These are phyloP conservation scores for Trichoderma sp. DNA, from an alignment of 2,329 filamentous ascomycete genomes.

Conservation along the genomic window DNA sequence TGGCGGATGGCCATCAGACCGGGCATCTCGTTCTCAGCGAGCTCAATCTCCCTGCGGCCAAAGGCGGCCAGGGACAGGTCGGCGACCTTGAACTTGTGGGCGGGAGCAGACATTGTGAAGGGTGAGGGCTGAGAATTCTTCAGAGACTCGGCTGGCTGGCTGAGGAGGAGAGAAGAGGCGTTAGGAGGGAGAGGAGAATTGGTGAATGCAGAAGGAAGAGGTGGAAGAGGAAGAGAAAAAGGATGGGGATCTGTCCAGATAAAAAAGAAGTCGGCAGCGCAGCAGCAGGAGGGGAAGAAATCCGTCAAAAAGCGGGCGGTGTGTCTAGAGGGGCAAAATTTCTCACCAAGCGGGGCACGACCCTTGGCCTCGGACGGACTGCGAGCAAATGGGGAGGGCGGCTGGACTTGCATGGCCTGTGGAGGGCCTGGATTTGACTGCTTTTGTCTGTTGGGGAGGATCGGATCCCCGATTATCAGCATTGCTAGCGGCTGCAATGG, in stretches of 20 bases:
- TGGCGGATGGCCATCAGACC: conserved; percentile 92
- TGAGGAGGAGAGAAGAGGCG: neutral
- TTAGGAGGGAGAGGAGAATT: conserved; percentile 11
- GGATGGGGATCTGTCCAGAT: conserved; percentile 7
- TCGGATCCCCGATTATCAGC: neutral
- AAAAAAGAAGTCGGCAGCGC: conserved; percentile 12
- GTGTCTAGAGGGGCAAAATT: conserved; percentile 40
- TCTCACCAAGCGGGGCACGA: conserved; percentile 29
- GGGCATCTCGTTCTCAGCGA: conserved; percentile 96
- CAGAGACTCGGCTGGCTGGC: conserved; percentile 29
- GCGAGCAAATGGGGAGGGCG: conserved; percentile 2
- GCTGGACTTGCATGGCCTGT: conserved; percentile 24
- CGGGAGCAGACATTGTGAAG: conserved; percentile 71
- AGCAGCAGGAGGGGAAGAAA: conserved; percentile 23
- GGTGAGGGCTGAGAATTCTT: conserved; percentile 28
- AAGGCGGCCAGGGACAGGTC: conserved; percentile 98
- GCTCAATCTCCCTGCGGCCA: conserved; percentile 97
- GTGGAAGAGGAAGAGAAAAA: conserved; percentile 25
- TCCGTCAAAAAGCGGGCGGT: conserved; percentile 33
- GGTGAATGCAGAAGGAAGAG: conserved; percentile 33
- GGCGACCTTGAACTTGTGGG: conserved; percentile 95
- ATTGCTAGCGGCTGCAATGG: neutral
- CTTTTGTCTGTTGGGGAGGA: neutral
- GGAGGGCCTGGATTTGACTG: too few species aligned
- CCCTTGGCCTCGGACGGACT: conserved; percentile 16